These are phyloP conservation scores for Aspergillus floridensis DNA, from an alignment of 2,329 filamentous ascomycete species.

Conservation along the genomic window DNA sequence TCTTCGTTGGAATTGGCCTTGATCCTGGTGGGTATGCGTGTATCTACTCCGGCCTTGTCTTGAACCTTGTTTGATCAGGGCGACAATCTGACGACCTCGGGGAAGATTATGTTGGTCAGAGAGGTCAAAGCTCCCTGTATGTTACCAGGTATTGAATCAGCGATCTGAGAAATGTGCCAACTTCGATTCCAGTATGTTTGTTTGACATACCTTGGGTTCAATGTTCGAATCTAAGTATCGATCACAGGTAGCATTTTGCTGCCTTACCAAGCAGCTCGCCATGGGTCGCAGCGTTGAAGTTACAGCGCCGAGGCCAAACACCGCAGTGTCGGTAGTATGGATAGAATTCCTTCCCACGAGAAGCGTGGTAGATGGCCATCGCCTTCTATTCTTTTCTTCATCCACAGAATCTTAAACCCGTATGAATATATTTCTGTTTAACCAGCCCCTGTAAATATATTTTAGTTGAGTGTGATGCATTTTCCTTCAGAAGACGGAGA, in stretches of 20 bases:
- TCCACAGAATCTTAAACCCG: no score
- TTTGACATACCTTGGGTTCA: not conserved
- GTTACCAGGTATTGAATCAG: not conserved
- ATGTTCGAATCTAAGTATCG: not conserved
- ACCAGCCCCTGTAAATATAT: no score
- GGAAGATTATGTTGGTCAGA: not conserved
- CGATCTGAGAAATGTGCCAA: not conserved
- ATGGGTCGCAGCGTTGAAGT: conserved; percentile 7
- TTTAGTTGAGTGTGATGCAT: no score
- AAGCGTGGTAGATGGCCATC: not conserved
- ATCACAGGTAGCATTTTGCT: not conserved
- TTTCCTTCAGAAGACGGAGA: no score
- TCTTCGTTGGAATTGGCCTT: not conserved
- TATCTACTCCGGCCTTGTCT: not conserved
- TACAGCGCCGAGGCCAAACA: not conserved
- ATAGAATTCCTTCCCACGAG: not conserved
- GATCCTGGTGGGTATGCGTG: not conserved
- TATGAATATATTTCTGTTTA: no score
- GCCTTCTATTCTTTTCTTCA: no score
- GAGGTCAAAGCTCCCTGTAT: not conserved
- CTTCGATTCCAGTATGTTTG: not conserved
- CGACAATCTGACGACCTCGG: not conserved
- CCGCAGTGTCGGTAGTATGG: not conserved
- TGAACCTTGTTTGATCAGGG: not conserved
- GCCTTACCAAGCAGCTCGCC: conserved; percentile 6